phyloP scores from a whole-genome alignment of 2,329 filamentous ascomycete species.

The Alternaria sp. region DNA sequence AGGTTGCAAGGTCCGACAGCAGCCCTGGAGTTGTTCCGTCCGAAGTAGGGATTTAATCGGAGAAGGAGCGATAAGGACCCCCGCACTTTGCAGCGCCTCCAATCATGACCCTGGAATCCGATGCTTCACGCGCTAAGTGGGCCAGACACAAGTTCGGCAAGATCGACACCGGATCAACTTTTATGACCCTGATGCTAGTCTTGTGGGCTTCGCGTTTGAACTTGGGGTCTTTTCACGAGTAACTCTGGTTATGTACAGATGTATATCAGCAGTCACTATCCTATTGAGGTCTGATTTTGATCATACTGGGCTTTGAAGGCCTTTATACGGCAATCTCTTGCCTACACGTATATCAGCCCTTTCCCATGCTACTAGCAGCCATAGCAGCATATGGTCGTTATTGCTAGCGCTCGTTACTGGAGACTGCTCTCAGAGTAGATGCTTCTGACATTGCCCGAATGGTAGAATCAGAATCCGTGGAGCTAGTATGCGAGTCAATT shows the following conservation, averaged over 20 bases:
- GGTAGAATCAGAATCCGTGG: slow-evolving; percentile 22
- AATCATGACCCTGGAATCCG: slow-evolving; percentile 8
- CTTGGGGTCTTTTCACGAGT: not conserved
- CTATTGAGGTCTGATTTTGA: not conserved
- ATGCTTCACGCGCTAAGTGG: slow-evolving; percentile 3
- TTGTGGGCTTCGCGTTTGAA: not conserved
- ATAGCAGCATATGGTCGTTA: not conserved
- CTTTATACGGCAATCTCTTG: not conserved
- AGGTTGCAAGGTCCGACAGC: not conserved
- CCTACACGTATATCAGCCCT: not conserved
- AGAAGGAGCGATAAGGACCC: slow-evolving; percentile 15
- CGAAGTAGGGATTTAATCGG: not conserved
- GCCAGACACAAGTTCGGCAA: slow-evolving; percentile 3
- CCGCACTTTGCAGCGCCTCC: slow-evolving; percentile 15
- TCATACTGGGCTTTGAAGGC: not conserved
- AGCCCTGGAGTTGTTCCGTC: not conserved
- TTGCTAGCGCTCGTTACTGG: slow-evolving; percentile 29
- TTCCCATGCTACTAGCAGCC: not conserved
- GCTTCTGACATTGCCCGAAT: slow-evolving; percentile 18
- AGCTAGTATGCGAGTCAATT: slow-evolving; percentile 24
- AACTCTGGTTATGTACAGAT: not conserved
- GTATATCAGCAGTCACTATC: not conserved
- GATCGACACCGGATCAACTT: not conserved
- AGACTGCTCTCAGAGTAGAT: slow-evolving; percentile 33
- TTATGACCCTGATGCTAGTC: not conserved